These are phyloP conservation scores for Sequoia sempervirens DNA, from an alignment of 75 land plant species.

Conservation along the genomic window DNA sequence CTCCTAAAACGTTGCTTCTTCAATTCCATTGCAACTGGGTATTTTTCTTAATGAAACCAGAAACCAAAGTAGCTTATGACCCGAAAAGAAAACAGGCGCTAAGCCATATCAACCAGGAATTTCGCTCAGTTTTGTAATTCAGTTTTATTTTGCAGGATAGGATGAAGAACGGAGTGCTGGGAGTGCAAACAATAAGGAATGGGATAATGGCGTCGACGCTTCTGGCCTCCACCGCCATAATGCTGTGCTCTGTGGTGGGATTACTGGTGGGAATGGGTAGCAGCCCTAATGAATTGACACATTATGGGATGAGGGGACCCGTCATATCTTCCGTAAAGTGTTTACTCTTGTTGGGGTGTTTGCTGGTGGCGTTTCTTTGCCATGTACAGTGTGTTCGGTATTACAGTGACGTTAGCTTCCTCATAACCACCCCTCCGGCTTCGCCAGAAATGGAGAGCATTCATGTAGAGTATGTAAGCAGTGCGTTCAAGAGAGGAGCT, in stretches of 20 bases:
- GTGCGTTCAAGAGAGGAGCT: background rate
- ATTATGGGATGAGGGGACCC: slow-evolving; percentile 6
- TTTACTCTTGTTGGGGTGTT: slow-evolving; percentile 16
- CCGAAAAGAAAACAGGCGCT: too few species aligned
- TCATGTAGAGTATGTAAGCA: background rate
- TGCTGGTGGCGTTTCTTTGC: slow-evolving; percentile 29
- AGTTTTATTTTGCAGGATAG: slow-evolving; percentile 17
- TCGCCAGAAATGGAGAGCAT: background rate
- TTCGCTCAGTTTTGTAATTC: too few species aligned
- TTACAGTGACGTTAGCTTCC: slow-evolving; percentile 32
- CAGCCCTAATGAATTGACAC: background rate
- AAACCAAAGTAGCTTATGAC: too few species aligned
- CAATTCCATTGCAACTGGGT: too few species aligned
- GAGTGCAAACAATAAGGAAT: slow-evolving; percentile 41
- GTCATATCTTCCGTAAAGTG: slow-evolving; percentile 15
- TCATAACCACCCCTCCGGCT: slow-evolving; percentile 10
- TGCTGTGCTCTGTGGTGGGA: slow-evolving; percentile 21
- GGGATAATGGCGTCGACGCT: slow-evolving; percentile 42
- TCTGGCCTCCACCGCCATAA: slow-evolving; percentile 36
- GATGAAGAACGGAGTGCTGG: slow-evolving; percentile 34
- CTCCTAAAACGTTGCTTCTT: too few species aligned
- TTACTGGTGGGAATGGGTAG: slow-evolving; percentile 16
- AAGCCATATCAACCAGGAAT: too few species aligned
- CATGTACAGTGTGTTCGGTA: slow-evolving; percentile 34
- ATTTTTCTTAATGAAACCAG: too few species aligned